A percentile compares a stretch with the other conserved stretches of the same genome.
phyloP scores from a whole-genome alignment of 2,329 filamentous ascomycete genomes.

The Fusarium ambrosium region DNA sequence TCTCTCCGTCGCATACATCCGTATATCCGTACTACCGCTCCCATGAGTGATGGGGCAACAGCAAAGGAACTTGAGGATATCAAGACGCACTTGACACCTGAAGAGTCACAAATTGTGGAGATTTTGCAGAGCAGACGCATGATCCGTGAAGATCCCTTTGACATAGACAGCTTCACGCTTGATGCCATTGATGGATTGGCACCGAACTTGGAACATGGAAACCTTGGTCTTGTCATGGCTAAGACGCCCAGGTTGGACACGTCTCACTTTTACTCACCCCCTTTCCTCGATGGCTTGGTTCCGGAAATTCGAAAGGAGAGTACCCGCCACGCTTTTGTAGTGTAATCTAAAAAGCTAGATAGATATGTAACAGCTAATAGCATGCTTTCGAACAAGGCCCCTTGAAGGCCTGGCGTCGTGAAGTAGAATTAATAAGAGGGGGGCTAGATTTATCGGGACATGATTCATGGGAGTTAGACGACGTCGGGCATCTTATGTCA shows the following conservation, averaged over 20 bases:
- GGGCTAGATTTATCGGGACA: no score
- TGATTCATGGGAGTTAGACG: not conserved
- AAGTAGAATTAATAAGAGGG: no score
- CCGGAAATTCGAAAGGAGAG: not conserved
- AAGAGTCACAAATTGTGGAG: conserved; percentile 46
- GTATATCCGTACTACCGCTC: no score
- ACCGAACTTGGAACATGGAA: conserved; percentile 43
- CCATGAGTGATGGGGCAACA: not conserved
- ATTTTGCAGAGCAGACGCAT: conserved; percentile 49
- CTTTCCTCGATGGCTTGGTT: not conserved
- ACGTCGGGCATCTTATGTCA: not conserved
- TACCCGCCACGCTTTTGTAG: not conserved
- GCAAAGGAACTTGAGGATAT: conserved; percentile 11
- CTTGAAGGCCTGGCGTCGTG: no score
- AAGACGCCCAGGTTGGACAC: not conserved
- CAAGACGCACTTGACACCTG: conserved; percentile 38
- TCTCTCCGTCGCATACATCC: no score
- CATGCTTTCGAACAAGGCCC: no score
- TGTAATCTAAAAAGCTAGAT: not conserved
- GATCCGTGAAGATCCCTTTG: conserved; percentile 49
- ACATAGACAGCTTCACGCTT: conserved; percentile 50
- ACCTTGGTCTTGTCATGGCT: conserved; percentile 23
- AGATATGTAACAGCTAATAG: no score
- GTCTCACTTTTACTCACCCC: not conserved
- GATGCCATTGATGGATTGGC: conserved; percentile 45